Percentiles rank a stretch among this genome's conserved stretches.
These are phyloP conservation scores for Catunica adiposa DNA, from an alignment of 2,329 filamentous ascomycete genomes.

Conservation along the genomic window DNA sequence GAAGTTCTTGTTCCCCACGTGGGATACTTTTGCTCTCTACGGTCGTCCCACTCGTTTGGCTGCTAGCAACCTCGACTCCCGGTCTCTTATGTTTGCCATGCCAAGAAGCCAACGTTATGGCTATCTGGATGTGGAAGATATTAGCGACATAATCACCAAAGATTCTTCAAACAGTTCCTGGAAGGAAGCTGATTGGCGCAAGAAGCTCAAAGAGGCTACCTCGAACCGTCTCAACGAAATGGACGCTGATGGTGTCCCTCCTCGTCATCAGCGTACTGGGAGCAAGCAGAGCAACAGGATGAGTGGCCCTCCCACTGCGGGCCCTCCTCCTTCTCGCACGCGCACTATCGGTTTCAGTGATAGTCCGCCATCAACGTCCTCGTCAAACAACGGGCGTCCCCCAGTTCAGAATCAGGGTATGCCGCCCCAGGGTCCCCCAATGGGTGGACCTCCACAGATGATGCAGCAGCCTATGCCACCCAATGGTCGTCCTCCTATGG, in stretches of 20 bases:
- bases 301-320: conserved; percentile 24
- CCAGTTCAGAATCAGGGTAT: conserved; percentile 5
- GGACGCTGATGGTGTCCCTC: conserved; percentile 28
- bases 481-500: conserved; percentile 2
- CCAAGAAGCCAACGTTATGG: conserved; percentile 75
- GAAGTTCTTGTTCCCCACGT: conserved; percentile 80
- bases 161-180: conserved; percentile 54
- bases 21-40: conserved; percentile 82
- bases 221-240: conserved; percentile 56
- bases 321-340: conserved; percentile 22
- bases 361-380: conserved; percentile 22
- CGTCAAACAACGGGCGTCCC: background rate
- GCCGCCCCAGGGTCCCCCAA: background rate
- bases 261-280: conserved; percentile 33
- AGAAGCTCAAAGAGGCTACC: conserved; percentile 74
- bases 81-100: conserved; percentile 97
- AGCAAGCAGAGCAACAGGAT: conserved; percentile 42
- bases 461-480: conserved; percentile 5
- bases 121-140: conserved; percentile 78
- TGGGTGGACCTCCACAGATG: background rate
- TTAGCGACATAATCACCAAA: conserved; percentile 61
- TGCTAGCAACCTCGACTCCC: conserved; percentile 69
- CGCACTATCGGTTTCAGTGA: conserved; percentile 41
- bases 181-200: conserved; percentile 81
- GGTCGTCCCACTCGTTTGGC: conserved; percentile 75